Conservation (phyloP, 2,329 filamentous ascomycete genomes). For the Talaromyces funiculosus region DNA sequence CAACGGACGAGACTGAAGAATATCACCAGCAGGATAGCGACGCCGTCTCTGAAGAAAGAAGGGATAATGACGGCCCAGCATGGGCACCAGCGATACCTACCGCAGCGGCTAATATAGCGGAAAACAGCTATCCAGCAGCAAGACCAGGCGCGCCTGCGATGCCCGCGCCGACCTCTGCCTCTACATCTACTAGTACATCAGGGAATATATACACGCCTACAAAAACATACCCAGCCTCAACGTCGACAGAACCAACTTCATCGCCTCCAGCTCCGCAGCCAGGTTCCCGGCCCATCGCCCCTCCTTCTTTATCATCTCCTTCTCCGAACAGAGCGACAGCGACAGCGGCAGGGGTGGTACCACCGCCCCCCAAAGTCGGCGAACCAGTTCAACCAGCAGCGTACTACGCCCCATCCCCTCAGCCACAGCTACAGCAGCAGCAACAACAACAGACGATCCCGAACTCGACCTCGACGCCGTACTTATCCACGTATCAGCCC, state of each 20-base stretch:
- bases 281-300: conserved; percentile 35
- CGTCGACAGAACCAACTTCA: conserved; percentile 20
- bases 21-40: neutral
- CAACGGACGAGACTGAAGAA: neutral
- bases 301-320: conserved; percentile 14
- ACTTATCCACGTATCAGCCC: conserved; percentile 13
- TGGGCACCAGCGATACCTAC: conserved; percentile 5
- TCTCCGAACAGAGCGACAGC: neutral
- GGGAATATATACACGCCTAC: conserved; percentile 1
- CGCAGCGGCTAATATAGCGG: neutral
- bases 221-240: conserved; percentile 1
- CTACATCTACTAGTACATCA: neutral
- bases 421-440: conserved; percentile 1
- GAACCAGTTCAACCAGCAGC: conserved; percentile 7
- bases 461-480: conserved; percentile 8
- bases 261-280: conserved; percentile 29
- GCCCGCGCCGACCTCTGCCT: conserved; percentile 16
- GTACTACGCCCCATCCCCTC: conserved; percentile 9
- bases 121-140: neutral
- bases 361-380: conserved; percentile 25
- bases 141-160: conserved; percentile 12
- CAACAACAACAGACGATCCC: neutral
- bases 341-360: neutral
- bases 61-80: neutral
- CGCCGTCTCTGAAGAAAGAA: neutral